Evolutionary conservation across 169 alveolate genomes (phyloP).

Genomic region (Babesia ovata): DNA sequence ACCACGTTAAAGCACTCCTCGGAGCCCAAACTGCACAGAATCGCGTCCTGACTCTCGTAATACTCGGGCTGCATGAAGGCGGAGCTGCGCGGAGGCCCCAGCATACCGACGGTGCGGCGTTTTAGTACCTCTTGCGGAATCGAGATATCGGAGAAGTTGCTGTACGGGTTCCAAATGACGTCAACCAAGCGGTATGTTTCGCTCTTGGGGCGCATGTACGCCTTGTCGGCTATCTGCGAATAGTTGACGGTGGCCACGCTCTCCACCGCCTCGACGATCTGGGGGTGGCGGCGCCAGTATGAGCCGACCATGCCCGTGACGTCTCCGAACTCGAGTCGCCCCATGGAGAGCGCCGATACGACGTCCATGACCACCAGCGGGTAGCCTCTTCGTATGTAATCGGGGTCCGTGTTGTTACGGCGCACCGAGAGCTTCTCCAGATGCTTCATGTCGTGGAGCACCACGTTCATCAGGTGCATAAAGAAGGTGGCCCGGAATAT

Average conservation of each 20-base stretch:
- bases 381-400: constrained; percentile 36
- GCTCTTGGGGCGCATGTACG: constrained; percentile 46
- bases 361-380: constrained; percentile 57
- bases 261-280: constrained; percentile 35
- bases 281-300: constrained; percentile 56
- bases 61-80: constrained; percentile 25
- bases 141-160: neutral
- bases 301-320: constrained; percentile 21
- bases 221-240: constrained; percentile 58
- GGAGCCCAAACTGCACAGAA: neutral
- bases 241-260: constrained; percentile 42
- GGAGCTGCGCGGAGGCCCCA: constrained; percentile 20
- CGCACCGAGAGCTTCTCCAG: constrained; percentile 51
- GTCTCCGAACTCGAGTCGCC: constrained; percentile 38
- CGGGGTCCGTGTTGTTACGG: constrained; percentile 25
- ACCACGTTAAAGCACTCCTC: constrained; percentile 3
- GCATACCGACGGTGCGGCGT: constrained; percentile 4
- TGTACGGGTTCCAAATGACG: constrained; percentile 43
- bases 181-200: constrained; percentile 50
- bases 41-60: constrained; percentile 14
- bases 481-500: constrained; percentile 26
- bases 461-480: constrained; percentile 23
- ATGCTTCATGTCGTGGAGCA: constrained; percentile 45
- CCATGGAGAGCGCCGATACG: constrained; percentile 32
- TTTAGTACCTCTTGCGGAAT: constrained; percentile 9